These are phyloP conservation scores for Arxiozyma telluris DNA, from an alignment of 1,139 yeast genomes.

Conservation along the genomic window DNA sequence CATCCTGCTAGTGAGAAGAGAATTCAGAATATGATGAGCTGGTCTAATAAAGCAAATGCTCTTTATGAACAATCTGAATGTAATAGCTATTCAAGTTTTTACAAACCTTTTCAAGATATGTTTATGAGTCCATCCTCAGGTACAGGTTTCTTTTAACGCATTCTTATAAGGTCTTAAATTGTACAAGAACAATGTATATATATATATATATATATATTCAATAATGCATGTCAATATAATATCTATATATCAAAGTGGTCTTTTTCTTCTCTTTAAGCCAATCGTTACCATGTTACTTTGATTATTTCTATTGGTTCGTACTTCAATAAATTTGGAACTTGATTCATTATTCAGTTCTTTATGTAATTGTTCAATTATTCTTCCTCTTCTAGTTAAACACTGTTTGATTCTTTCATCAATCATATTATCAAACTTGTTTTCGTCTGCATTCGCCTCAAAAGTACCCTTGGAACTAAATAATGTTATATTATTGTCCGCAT, in stretches of 20 bases:
- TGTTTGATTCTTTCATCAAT: slow-evolving; percentile 5
- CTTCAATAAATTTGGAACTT: neutral
- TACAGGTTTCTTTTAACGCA: neutral
- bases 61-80: slow-evolving; percentile 28
- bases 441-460: neutral
- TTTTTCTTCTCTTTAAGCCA: slow-evolving; percentile 22
- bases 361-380: slow-evolving; percentile 6
- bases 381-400: slow-evolving; percentile 5
- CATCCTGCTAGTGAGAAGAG: slow-evolving; percentile 83
- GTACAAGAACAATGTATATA: neutral
- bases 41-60: slow-evolving; percentile 63
- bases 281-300: slow-evolving; percentile 10
- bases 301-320: neutral
- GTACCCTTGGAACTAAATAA: neutral
- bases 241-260: slow-evolving; percentile 13
- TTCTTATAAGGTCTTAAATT: neutral
- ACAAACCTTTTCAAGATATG: slow-evolving; percentile 16
- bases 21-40: slow-evolving; percentile 53
- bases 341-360: neutral
- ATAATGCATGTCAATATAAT: neutral
- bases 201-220: neutral
- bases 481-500: neutral
- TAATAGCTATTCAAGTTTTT: slow-evolving; percentile 12
- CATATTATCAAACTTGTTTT: slow-evolving; percentile 4
- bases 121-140: slow-evolving; percentile 6